Evolutionary conservation across 495 filamentous ascomycete species (phyloP).

Genomic region (Pyrenopolyporus hunteri): DNA sequence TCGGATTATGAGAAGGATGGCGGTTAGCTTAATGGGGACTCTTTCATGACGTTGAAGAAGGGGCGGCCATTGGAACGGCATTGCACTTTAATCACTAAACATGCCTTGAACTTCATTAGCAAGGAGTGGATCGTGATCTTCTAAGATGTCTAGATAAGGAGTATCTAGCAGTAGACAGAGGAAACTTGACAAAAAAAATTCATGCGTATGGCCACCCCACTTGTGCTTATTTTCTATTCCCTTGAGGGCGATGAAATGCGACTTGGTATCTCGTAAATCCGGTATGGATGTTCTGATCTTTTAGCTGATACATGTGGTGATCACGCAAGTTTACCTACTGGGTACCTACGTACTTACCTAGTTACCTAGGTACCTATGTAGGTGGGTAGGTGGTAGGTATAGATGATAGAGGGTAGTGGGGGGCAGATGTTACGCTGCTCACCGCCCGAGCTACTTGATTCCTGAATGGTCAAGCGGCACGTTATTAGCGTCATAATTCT

Average conservation of each 20-base stretch:
- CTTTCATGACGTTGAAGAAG: slow-evolving; percentile 16
- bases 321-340: neutral
- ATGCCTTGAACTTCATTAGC: slow-evolving; percentile 26
- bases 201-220: slow-evolving; percentile 20
- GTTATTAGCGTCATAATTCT: slow-evolving; percentile 35
- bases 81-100: slow-evolving; percentile 29
- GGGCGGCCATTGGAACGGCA: slow-evolving; percentile 13
- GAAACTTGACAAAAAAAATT: slow-evolving; percentile 26
- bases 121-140: slow-evolving; percentile 32
- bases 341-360: neutral
- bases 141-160: slow-evolving; percentile 35
- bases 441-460: slow-evolving; percentile 30
- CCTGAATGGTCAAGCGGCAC: slow-evolving; percentile 18
- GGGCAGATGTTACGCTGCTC: too few species aligned
- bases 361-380: neutral
- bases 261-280: too few species aligned
- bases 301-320: slow-evolving; percentile 1
- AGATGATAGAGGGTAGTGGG: neutral
- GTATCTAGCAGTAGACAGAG: slow-evolving; percentile 35
- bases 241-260: neutral
- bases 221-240: neutral
- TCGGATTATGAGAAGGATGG: slow-evolving; percentile 1
- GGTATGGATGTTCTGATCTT: too few species aligned
- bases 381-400: neutral
- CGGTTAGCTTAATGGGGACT: slow-evolving; percentile 10